A percentile compares a stretch with the other conserved stretches of the same genome.
Conservation (phyloP, 495 filamentous ascomycete species). For the Aspergillus steynii region DNA sequence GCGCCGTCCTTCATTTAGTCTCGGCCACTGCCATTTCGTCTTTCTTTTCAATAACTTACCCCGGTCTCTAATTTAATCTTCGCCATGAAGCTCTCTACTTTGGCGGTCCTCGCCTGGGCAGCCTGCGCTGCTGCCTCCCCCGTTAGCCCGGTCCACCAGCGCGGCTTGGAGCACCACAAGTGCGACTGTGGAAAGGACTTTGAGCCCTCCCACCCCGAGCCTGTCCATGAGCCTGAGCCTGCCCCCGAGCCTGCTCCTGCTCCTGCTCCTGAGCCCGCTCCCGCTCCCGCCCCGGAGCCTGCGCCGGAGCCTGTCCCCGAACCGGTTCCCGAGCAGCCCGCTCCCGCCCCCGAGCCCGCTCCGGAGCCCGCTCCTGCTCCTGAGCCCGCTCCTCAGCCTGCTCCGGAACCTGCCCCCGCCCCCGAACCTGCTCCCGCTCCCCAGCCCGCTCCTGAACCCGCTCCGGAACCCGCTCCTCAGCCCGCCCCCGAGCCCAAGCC, state of each 20-base stretch:
- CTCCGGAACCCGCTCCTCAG: neutral
- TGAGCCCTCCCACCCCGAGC: constrained; percentile 1
- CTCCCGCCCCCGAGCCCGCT: constrained; percentile 3
- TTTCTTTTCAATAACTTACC: constrained; percentile 7
- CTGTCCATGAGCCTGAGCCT: constrained; percentile 1
- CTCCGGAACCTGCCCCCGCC: neutral
- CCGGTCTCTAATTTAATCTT: neutral
- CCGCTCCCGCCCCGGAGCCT: neutral
- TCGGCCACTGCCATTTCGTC: constrained; percentile 9
- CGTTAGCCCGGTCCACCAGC: neutral
- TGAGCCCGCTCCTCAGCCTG: neutral
- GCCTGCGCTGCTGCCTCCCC: constrained; percentile 21
- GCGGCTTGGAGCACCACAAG: neutral
- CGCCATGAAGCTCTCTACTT: constrained; percentile 23
- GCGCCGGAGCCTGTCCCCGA: neutral
- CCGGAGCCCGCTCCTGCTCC: constrained; percentile 4
- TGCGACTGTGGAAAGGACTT: neutral
- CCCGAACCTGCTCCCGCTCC: neutral
- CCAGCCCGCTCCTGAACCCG: neutral
- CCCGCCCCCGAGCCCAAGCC: constrained; percentile 1
- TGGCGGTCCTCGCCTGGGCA: constrained; percentile 22
- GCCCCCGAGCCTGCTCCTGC: neutral
- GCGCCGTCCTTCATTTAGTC: constrained; percentile 9
- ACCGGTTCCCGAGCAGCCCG: constrained; percentile 2
- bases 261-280: neutral